Base-by-base conservation (phyloP, 768 basidiomycete species). In the Mycena pura region DNA sequence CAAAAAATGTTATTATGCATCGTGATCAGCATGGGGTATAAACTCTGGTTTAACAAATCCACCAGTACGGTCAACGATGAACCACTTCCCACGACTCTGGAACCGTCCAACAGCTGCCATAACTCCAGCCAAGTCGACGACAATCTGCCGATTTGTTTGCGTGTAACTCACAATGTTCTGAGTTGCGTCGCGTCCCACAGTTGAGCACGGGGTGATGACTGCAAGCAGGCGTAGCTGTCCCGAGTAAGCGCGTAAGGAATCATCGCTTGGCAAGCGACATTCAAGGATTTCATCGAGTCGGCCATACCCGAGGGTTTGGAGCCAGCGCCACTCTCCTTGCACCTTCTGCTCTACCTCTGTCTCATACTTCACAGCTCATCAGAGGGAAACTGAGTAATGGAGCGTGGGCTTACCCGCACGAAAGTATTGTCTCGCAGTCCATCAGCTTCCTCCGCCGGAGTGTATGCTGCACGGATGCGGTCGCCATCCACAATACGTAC, bases 401-500 rank as follows among this genome's bases (percentile, higher is more conserved):
- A 17, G 9, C 15, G 6, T 28, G 32, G 13, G 53, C 67, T 24
- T 29, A 68, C 67, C 41, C 67, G 57, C 6, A 68, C 65, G 57
- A 60, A 70, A 11, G 64, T 64, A 9, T 40, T 56, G 31, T 68
- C 62, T 49, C 69, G 54, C 4, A 7, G 36, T 32, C 41, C 32
- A 38, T 44, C 25, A 43, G 46, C 45, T 19, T 34, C 9, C 9
- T n/a, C 46, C 9, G 36, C 15, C 8, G 44, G 28, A 4, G 29
- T 55, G 11, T 6, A 31, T 21, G 29, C 48, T 14, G 29, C 21
- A 15, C 69, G 51, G 44, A 75, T 68, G n/a, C 39, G 41, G 44
- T 73, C 74, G 3, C 74, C 70, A 24, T 63, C 51, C 22, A 51
- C 21, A 17, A 75, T 66, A 5, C 66, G 53, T 3, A 76, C 40